Evolutionary conservation across 257 asterid genomes (phyloP).

Genomic region (Perilla frutescens): DNA sequence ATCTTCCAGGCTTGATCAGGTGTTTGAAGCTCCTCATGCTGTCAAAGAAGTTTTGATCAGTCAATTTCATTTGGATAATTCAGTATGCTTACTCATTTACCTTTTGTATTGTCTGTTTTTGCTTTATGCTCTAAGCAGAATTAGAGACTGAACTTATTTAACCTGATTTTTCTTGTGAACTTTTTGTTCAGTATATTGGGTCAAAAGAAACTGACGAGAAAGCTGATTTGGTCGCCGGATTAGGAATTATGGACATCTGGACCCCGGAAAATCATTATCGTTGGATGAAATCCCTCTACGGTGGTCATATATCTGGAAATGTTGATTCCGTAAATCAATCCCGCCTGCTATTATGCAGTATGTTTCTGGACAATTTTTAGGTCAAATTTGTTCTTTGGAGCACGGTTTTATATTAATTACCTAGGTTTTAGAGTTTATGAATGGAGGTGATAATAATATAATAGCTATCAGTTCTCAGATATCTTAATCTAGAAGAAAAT

Average conservation of each 20-base stretch:
- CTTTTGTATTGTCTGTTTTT: slow-evolving; percentile 21
- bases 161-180: slow-evolving; percentile 24
- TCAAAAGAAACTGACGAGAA: slow-evolving; percentile 76
- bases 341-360: slow-evolving; percentile 75
- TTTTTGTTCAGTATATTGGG: slow-evolving; percentile 78
- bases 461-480: slow-evolving; percentile 18
- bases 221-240: slow-evolving; percentile 64
- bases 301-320: slow-evolving; percentile 75
- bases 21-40: slow-evolving; percentile 93
- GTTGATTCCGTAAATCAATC: slow-evolving; percentile 70
- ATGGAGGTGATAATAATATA: slow-evolving; percentile 4
- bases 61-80: slow-evolving; percentile 71
- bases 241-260: slow-evolving; percentile 84
- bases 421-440: slow-evolving; percentile 14
- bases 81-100: slow-evolving; percentile 59
- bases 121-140: slow-evolving; percentile 16
- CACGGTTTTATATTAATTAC: slow-evolving; percentile 10
- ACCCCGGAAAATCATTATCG: slow-evolving; percentile 92
- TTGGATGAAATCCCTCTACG: slow-evolving; percentile 85
- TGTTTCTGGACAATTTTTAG: slow-evolving; percentile 39
- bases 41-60: slow-evolving; percentile 77
- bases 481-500: slow-evolving; percentile 15
- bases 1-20: slow-evolving; percentile 85
- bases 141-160: slow-evolving; percentile 23
- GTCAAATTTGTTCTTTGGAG: slow-evolving; percentile 24